Evolutionary conservation across 2,329 filamentous ascomycete genomes (phyloP).

Genomic region (Fusarium sp.): DNA sequence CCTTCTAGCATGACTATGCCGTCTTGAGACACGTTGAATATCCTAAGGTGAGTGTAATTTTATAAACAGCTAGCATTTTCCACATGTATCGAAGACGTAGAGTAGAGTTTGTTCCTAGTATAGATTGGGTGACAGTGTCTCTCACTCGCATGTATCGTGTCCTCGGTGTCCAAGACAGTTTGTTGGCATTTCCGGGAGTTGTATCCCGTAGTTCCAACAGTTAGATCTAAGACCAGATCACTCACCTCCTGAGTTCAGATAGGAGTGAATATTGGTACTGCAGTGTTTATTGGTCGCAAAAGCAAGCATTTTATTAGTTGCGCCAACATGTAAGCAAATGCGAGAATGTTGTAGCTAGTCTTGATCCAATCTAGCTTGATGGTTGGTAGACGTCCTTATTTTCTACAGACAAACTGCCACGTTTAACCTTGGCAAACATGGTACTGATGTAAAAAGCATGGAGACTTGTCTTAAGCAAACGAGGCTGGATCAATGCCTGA

Average conservation of each 20-base stretch:
- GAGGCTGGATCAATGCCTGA: constrained; percentile 12
- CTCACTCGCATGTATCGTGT: too few species aligned
- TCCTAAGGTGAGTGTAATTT: neutral
- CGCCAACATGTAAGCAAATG: constrained; percentile 16
- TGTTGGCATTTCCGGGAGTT: constrained; percentile 14
- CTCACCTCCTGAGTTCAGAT: too few species aligned
- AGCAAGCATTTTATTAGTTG: constrained; percentile 14
- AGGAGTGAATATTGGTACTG: too few species aligned
- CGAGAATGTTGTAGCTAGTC: constrained; percentile 17
- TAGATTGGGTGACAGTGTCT: neutral
- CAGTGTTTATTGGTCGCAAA: constrained; percentile 6
- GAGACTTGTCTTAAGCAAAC: constrained; percentile 8
- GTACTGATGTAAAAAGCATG: constrained; percentile 10
- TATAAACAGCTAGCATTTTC: neutral
- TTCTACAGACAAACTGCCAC: constrained; percentile 18
- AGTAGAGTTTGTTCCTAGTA: neutral
- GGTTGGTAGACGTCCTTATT: constrained; percentile 22
- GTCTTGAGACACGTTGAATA: constrained; percentile 6
- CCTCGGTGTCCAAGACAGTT: constrained; percentile 12
- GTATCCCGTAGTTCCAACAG: constrained; percentile 14
- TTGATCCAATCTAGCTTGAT: constrained; percentile 24
- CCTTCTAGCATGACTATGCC: neutral
- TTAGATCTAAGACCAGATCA: constrained; percentile 5
- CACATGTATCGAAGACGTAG: neutral
- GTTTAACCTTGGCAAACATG: constrained; percentile 7